Evolutionary conservation across 441 rosid species (phyloP).

Genomic region (Arabidopsis lyrata): DNA sequence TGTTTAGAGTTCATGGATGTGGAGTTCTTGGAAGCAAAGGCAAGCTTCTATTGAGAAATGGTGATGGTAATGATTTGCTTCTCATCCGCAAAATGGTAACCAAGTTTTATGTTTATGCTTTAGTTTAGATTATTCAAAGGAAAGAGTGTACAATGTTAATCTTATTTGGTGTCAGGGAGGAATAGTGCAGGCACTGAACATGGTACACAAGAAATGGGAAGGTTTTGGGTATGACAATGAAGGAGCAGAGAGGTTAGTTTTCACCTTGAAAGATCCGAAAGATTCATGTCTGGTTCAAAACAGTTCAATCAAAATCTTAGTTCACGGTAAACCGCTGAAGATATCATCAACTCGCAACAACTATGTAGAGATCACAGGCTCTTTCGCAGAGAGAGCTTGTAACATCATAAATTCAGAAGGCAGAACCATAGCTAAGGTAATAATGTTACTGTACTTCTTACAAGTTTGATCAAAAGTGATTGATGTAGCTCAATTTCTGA

Average conservation of each 20-base stretch:
- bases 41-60: slow-evolving; percentile 57
- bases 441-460: neutral
- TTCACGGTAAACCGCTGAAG: slow-evolving; percentile 46
- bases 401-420: slow-evolving; percentile 60
- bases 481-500: slow-evolving; percentile 22
- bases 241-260: slow-evolving; percentile 60
- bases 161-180: slow-evolving; percentile 56
- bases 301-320: slow-evolving; percentile 53
- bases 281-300: slow-evolving; percentile 51
- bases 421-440: slow-evolving; percentile 65
- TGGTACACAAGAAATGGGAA: slow-evolving; percentile 71
- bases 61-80: slow-evolving; percentile 61
- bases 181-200: slow-evolving; percentile 68
- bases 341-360: slow-evolving; percentile 34
- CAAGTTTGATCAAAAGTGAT: neutral
- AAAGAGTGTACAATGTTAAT: neutral
- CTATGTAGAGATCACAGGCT: slow-evolving; percentile 65
- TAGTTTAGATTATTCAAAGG: neutral
- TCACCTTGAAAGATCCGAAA: slow-evolving; percentile 67
- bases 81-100: slow-evolving; percentile 78
- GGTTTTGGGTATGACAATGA: slow-evolving; percentile 65
- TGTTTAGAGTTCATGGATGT: slow-evolving; percentile 82
- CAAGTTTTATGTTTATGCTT: neutral
- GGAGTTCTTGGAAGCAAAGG: slow-evolving; percentile 71
- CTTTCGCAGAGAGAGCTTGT: slow-evolving; percentile 64